Base-by-base conservation (phyloP, 202 grass and related monocot species). In the Bolboschoenoplectus hybrid region DNA sequence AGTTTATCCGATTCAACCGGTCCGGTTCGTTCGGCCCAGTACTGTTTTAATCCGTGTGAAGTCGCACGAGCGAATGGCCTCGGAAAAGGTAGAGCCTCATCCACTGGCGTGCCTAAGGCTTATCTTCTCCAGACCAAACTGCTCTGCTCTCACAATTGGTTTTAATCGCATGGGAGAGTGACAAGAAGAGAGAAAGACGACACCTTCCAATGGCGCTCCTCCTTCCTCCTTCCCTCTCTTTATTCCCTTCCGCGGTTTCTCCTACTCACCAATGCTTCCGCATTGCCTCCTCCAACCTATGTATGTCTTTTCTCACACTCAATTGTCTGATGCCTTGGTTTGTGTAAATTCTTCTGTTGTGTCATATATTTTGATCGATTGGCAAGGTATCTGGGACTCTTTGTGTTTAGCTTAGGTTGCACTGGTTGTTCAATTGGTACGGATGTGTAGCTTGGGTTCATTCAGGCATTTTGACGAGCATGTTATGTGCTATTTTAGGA, bases 191-290 rank as follows among this genome's bases (percentile, higher is more conserved):
- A 67, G 76, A 53, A 88, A 67, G 58, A 69, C 63, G 81, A 88
- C 36, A 76, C 82, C 60, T 74, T 26, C 16, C 68, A 83, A 98
- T 98, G 95, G 93, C 90, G 87, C 90, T 92, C 70, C 87, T 95
- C 75, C 81, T 93, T 7, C 92, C 88, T 81, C 81, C 82, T 3
- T 82, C 91, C 81, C 60, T 88, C 67, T 89, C 87, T 81, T 84
- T 91, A 85, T 62, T 89, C 63, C 40, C 82, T 53, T 50, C 84
- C 5, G 2, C 60, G 8, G 9, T 83, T 65, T 61, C 39, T 51
- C 39, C 65, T 72, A 62, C 80, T 17, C 38, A 32, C 6, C 13
- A 53, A 85, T 82, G 85, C 40, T 89, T 34, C 38, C 79, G 43
- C 57, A 45, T 63, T 44, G 56, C 58, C 12, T 81, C 35, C 9